Base-by-base conservation (phyloP, 805 yeast species). In the Suhomyces pyralidae region DNA sequence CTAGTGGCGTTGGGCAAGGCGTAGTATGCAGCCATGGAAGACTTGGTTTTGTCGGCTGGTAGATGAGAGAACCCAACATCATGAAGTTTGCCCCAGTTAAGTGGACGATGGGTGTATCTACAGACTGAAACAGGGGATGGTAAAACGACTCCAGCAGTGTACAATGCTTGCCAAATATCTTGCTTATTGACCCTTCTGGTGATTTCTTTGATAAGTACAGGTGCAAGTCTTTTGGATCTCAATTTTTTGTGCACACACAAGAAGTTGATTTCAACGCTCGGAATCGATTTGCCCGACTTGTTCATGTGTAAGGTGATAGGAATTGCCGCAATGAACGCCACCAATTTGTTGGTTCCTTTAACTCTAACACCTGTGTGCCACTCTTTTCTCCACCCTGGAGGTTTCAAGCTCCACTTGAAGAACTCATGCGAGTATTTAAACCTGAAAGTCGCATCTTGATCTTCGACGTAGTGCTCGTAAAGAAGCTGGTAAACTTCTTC, bases 311-410 rank as follows among this genome's bases (percentile, higher is more conserved):
- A 73, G 20, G 76, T 78, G 12, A 88, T 78, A 1, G 99, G 99
- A 47, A 91, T 86, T 7, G 96, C 99, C 36, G 93, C 83, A 61
- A 94, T 94, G 64, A 93, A 94, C 0, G 96, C 97, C 49, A 94
- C 92, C 57, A 94, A 77, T 67, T 88, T 87, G 1, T 85, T 83
- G 28, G 88, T 82, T 1, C 77, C 79, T 57, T 82, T 83, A 26
- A 90, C 98, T 40, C 98, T 79, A 14, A 94, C 97, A 58, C 98
- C 98, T 34, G 90, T 87, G 61, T 88, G 87, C 96, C 97, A 93
- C 12, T 92, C 93, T 51, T 78, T 74, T 47, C 78, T 77, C 88
- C 93, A 93, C 15, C 97, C 98, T 0, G 99, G 99, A 2, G 96
- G 89, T 57, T 87, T 86, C 60, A 94, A 76, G 0, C 97, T 96